These are phyloP conservation scores for Scedosporium boydii DNA, from an alignment of 2,329 filamentous ascomycete species.

Conservation along the genomic window DNA sequence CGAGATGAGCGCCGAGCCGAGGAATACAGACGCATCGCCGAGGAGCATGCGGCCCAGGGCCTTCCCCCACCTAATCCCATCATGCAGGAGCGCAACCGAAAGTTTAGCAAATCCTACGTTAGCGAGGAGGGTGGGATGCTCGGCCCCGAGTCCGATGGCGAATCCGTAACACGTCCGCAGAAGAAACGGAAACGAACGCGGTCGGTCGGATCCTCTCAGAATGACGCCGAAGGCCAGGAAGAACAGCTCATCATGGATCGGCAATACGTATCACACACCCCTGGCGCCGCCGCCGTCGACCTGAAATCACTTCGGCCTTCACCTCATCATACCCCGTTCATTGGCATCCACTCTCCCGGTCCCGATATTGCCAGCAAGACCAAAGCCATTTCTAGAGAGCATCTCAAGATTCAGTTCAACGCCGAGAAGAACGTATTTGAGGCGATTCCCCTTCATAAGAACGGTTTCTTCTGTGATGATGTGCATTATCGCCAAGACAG, in stretches of 20 bases:
- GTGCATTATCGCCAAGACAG: conserved; percentile 44
- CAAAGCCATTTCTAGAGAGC: conserved; percentile 64
- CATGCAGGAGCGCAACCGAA: conserved; percentile 35
- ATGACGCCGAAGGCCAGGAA: conserved; percentile 16
- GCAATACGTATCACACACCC: conserved; percentile 52
- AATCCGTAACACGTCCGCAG: conserved; percentile 33
- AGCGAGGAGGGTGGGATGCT: conserved; percentile 63
- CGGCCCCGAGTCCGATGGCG: conserved; percentile 50
- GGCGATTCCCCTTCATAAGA: conserved; percentile 50
- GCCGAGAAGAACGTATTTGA: conserved; percentile 54
- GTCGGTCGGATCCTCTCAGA: conserved; percentile 12
- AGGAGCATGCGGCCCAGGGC: conserved; percentile 37
- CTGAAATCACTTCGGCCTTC: conserved; percentile 50
- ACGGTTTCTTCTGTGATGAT: conserved; percentile 61
- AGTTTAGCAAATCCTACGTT: conserved; percentile 56
- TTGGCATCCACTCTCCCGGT: conserved; percentile 63
- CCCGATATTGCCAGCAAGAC: conserved; percentile 52
- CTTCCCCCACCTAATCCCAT: conserved; percentile 42
- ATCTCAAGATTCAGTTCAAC: conserved; percentile 65
- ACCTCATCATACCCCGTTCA: conserved; percentile 52
- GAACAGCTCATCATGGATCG: conserved; percentile 45
- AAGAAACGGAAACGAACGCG: conserved; percentile 38
- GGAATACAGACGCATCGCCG: conserved; percentile 31
- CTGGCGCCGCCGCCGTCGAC: conserved; percentile 49
- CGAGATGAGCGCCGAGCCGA: conserved; percentile 39